Evolutionary conservation across 352 stramenopile species (phyloP).

Genomic region (Blastocystis sp.): DNA sequence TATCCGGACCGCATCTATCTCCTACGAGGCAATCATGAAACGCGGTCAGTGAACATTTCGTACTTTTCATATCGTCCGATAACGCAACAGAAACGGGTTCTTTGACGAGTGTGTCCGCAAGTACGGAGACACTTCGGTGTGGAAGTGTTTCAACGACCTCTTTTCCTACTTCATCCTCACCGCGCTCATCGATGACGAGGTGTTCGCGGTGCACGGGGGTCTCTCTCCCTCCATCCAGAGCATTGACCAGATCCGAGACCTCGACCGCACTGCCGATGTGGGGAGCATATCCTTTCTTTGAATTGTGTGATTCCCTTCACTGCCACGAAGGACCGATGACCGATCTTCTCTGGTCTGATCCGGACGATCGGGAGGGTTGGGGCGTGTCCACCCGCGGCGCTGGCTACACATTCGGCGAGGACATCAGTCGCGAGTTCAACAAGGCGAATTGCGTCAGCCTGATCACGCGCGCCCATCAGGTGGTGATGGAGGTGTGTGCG

Average conservation of each 20-base stretch:
- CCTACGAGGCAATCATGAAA: constrained; percentile 88
- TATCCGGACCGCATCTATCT: constrained; percentile 86
- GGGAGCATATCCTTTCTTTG: constrained; percentile 59
- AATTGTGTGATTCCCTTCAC: neutral
- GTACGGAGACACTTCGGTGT: constrained; percentile 97
- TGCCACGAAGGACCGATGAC: constrained; percentile 91
- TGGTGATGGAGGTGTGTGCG: constrained; percentile 87
- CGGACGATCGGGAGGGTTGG: constrained; percentile 88
- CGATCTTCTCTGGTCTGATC: constrained; percentile 94
- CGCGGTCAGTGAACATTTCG: constrained; percentile 77
- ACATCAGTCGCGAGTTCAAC: constrained; percentile 88
- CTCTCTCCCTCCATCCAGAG: constrained; percentile 84
- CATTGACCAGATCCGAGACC: constrained; percentile 86
- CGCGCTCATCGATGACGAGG: constrained; percentile 88
- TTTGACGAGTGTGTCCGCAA: constrained; percentile 97
- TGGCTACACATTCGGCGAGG: constrained; percentile 86
- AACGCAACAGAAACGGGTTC: constrained; percentile 83
- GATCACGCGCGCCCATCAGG: constrained; percentile 88
- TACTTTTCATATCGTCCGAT: constrained; percentile 32
- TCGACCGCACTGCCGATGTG: constrained; percentile 88
- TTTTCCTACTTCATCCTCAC: constrained; percentile 92
- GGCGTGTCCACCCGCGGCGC: constrained; percentile 87
- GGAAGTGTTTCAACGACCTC: constrained; percentile 91
- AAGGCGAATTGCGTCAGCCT: constrained; percentile 86
- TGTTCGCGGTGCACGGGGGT: constrained; percentile 86